Percentiles rank a stretch among this genome's conserved stretches.
Evolutionary conservation across 371 early-diverging fungal genomes (phyloP).

Genomic region (Actinomucor elegans): DNA sequence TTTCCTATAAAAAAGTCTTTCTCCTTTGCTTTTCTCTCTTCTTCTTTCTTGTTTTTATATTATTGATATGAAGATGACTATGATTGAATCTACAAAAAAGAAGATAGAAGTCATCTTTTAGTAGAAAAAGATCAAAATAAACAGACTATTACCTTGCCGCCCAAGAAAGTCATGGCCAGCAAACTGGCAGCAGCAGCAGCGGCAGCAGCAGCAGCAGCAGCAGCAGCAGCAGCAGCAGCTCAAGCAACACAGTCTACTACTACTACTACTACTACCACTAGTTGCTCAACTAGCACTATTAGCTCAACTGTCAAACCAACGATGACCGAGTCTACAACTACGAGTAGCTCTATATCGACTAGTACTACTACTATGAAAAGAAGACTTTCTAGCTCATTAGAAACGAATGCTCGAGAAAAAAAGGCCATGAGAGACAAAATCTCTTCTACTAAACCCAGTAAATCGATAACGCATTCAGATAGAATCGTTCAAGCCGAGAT

Average conservation of each 20-base stretch:
- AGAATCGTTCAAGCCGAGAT: conserved; percentile 46
- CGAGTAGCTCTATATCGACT: background rate
- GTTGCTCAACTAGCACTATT: conserved; percentile 3
- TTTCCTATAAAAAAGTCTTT: background rate
- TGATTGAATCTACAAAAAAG: conserved; percentile 21
- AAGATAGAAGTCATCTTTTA: conserved; percentile 15
- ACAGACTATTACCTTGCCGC: conserved; percentile 19
- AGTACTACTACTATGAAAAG: conserved; percentile 11
- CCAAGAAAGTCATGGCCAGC: conserved; percentile 29
- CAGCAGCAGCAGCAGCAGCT: background rate
- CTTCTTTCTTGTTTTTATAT: background rate
- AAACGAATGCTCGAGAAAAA: conserved; percentile 18
- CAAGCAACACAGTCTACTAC: conserved; percentile 3
- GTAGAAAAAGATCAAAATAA: conserved; percentile 23
- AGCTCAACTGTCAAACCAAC: too few relatives aligned
- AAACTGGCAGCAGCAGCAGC: conserved; percentile 21
- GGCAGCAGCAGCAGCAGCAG: conserved; percentile 12
- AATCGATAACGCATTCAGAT: conserved; percentile 52
- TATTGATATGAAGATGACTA: conserved; percentile 17
- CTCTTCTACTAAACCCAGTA: conserved; percentile 4
- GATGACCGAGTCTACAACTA: too few relatives aligned
- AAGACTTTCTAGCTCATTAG: conserved; percentile 8
- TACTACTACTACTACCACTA: background rate
- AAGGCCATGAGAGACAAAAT: conserved; percentile 3
- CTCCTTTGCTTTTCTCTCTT: conserved; percentile 7